Evolutionary conservation across 768 basidiomycete species (phyloP), one percentile per base, ranked within the genome.

Genomic region (Daedaleopsis nitida): DNA sequence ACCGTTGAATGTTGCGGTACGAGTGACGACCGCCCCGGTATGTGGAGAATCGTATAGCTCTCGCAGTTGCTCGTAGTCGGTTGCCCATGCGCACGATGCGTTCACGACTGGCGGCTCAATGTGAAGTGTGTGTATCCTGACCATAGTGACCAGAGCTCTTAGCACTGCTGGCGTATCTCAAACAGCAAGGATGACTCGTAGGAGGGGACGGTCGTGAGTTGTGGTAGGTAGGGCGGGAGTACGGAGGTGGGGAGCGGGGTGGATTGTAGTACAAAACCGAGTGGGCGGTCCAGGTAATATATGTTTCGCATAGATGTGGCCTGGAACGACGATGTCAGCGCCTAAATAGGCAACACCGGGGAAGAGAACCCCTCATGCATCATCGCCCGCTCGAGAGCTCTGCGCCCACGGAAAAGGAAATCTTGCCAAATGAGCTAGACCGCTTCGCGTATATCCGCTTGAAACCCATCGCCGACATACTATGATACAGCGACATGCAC

Each of bases 31-130:
- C 5, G 90, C 94, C 14, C 91, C 89, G 0, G 90, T 94, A 66
- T 81, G 77, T 0, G 83, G 80, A 5, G 80, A 88, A 50, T 82
- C 77, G 72, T 89, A 92, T 49, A 96, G 77, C 34, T 78, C 83
- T 23, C 77, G 74, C 17, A 94, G 81, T 60, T 94, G 87, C 13
- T 77, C 68, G 35, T 80, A 74, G 67, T 87, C 83, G 5, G 89
- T 89, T 1, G 92, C 89, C 91, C 91, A 94, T 11, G 87, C 85
- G 65, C 88, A 92, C 17, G 93, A 86, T 1, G 89, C 82, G 71
- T 94, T 94, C 65, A 94, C 76, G 45, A 94, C 74, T 10, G 89
- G 80, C 11, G 91, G 89, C 10, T 78, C 67, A 54, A 92, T 74
- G 52, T 76, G 68, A 62, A 91, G 77, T 58, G 75, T 80, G 64